Evolutionary conservation across 192 early-diverging fungal genomes (phyloP).

Genomic region (Linnemannia elongata): DNA sequence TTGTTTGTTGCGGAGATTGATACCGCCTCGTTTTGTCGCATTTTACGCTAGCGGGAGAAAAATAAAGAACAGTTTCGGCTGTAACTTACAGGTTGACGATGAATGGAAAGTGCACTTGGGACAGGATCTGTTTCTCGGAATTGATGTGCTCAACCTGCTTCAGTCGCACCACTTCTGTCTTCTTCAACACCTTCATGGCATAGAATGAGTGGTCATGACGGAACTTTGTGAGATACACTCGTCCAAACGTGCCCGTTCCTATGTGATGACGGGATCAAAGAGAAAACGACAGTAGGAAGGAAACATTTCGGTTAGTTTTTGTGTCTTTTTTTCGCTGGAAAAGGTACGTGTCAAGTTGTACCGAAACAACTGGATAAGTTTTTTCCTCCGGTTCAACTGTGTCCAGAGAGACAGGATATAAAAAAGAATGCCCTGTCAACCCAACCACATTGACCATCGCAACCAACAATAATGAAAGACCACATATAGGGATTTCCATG

Average conservation of each 20-base stretch:
- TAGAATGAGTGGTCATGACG: conserved; percentile 76
- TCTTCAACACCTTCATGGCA: conserved; percentile 91
- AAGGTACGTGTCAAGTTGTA: neutral
- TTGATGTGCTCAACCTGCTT: conserved; percentile 92
- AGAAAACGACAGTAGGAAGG: neutral
- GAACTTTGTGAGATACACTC: conserved; percentile 92
- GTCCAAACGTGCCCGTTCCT: conserved; percentile 98
- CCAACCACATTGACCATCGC: neutral
- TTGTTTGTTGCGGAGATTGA: conserved; percentile 5
- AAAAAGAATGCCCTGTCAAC: neutral
- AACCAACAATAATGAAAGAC: neutral
- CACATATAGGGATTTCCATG: neutral
- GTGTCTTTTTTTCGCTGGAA: conserved; percentile 1
- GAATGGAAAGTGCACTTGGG: conserved; percentile 83
- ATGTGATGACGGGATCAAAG: conserved; percentile 14
- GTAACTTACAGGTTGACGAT: conserved; percentile 81
- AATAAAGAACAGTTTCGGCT: neutral
- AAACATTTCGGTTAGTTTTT: neutral
- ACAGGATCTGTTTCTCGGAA: conserved; percentile 84
- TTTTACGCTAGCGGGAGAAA: too few species aligned
- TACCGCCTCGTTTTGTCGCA: neutral
- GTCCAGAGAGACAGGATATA: neutral
- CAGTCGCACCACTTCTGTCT: conserved; percentile 83
- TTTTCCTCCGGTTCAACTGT: neutral
- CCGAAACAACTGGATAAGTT: conserved; percentile 7